Evolutionary conservation across 768 basidiomycete species (phyloP).

Genomic region (Tylopilus cervinicoccineus): DNA sequence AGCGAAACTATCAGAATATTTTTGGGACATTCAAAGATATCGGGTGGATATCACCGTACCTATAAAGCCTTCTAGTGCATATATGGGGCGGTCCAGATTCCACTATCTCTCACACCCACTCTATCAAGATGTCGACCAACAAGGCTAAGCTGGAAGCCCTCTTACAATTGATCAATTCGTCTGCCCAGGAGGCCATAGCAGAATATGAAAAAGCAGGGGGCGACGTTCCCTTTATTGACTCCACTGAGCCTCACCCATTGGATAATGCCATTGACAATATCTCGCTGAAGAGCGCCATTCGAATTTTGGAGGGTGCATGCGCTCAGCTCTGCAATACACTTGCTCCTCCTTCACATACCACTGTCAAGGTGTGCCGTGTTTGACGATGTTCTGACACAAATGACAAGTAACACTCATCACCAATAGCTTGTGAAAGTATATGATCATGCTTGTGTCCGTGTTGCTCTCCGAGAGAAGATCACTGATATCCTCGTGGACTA

Average conservation of each 20-base stretch:
- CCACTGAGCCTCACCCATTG: constrained; percentile 31
- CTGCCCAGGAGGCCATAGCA: constrained; percentile 32
- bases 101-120: too few relatives aligned
- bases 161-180: constrained; percentile 28
- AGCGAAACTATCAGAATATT: too few relatives aligned
- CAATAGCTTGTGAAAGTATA: constrained; percentile 24
- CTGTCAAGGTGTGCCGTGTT: constrained; percentile 30
- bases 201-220: constrained; percentile 29
- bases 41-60: too few relatives aligned
- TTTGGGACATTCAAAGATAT: too few relatives aligned
- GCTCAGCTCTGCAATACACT: constrained; percentile 33
- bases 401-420: not conserved
- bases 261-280: constrained; percentile 26
- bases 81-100: too few relatives aligned
- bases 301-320: constrained; percentile 36
- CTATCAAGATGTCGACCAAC: constrained; percentile 17
- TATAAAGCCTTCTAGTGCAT: too few relatives aligned
- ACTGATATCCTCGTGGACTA: constrained; percentile 25
- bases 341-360: constrained; percentile 32
- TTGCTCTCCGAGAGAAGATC: constrained; percentile 26
- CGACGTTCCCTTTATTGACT: constrained; percentile 33
- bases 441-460: constrained; percentile 28
- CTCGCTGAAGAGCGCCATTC: constrained; percentile 22
- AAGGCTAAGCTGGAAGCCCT: constrained; percentile 26
- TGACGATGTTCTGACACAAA: not conserved